A percentile compares a stretch with the other conserved stretches of the same genome.
Conservation (phyloP, 495 filamentous ascomycete species). For the Parathielavia appendiculata region DNA sequence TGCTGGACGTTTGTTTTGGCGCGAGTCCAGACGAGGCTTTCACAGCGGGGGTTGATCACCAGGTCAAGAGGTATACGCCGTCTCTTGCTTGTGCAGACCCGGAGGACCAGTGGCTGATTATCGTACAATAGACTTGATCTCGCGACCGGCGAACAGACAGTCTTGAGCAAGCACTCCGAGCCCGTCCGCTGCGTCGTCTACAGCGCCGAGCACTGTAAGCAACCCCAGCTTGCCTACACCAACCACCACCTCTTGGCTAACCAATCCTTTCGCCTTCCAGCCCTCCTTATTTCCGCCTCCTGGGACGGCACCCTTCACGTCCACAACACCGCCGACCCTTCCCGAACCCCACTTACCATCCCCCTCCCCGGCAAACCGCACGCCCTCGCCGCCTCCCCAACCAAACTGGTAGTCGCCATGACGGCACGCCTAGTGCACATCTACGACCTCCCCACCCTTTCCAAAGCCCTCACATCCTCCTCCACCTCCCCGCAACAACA, state of each 20-base stretch:
- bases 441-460: slow-evolving; percentile 75
- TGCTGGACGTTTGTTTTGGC: slow-evolving; percentile 89
- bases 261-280: slow-evolving; percentile 20
- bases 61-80: slow-evolving; percentile 64
- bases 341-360: slow-evolving; percentile 49
- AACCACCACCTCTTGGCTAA: slow-evolving; percentile 1
- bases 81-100: background rate
- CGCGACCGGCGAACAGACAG: slow-evolving; percentile 61
- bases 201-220: slow-evolving; percentile 62
- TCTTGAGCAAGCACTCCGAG: slow-evolving; percentile 70
- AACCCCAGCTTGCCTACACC: background rate
- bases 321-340: slow-evolving; percentile 52
- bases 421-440: slow-evolving; percentile 85
- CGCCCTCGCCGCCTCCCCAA: slow-evolving; percentile 71
- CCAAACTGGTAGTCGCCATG: slow-evolving; percentile 92
- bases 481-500: background rate
- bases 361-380: slow-evolving; percentile 78
- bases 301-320: slow-evolving; percentile 91
- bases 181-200: slow-evolving; percentile 81
- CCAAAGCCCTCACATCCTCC: slow-evolving; percentile 48
- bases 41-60: slow-evolving; percentile 77
- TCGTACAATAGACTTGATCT: slow-evolving; percentile 62
- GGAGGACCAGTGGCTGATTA: background rate
- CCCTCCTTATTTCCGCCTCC: slow-evolving; percentile 77
- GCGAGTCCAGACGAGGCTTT: slow-evolving; percentile 74